Conservation (phyloP, 179 eudicot species). For the Drosera spatulata region DNA sequence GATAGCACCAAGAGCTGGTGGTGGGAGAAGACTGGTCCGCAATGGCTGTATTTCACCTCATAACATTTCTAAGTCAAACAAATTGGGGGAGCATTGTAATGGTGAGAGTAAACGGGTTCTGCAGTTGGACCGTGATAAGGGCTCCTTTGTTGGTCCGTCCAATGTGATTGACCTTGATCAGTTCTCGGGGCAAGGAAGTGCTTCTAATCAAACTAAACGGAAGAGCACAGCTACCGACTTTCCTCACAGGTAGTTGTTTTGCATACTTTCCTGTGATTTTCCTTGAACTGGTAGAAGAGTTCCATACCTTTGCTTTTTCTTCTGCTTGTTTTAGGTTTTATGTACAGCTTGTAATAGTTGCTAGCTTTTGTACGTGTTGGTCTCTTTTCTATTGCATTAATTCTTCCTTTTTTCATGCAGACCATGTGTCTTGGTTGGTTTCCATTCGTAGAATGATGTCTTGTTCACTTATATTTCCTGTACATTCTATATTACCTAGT, state of each 20-base stretch:
- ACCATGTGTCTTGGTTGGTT: too few species aligned
- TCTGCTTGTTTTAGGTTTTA: too few species aligned
- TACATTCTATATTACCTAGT: too few species aligned
- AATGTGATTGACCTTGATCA: constrained; percentile 25
- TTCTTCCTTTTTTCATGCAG: too few species aligned
- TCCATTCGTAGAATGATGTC: too few species aligned
- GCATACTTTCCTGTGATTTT: neutral
- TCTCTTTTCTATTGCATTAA: too few species aligned
- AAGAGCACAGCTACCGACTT: constrained; percentile 21
- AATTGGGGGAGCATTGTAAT: constrained; percentile 23
- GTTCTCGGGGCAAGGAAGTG: constrained; percentile 27
- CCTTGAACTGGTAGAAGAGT: too few species aligned
- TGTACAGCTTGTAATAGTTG: too few species aligned
- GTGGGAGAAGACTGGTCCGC: constrained; percentile 57
- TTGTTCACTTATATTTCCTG: too few species aligned
- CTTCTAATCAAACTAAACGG: constrained; percentile 33
- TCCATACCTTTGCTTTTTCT: too few species aligned
- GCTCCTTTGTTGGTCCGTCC: constrained; percentile 17
- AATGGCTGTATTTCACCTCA: constrained; percentile 82
- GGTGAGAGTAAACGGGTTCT: constrained; percentile 11
- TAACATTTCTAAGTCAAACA: constrained; percentile 57
- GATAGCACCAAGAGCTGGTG: constrained; percentile 17
- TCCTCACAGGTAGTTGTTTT: constrained; percentile 21
- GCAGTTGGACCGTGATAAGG: constrained; percentile 7
- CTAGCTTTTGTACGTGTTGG: too few species aligned